phyloP scores from a whole-genome alignment of 371 early-diverging fungal species.

The Circinella minor region DNA sequence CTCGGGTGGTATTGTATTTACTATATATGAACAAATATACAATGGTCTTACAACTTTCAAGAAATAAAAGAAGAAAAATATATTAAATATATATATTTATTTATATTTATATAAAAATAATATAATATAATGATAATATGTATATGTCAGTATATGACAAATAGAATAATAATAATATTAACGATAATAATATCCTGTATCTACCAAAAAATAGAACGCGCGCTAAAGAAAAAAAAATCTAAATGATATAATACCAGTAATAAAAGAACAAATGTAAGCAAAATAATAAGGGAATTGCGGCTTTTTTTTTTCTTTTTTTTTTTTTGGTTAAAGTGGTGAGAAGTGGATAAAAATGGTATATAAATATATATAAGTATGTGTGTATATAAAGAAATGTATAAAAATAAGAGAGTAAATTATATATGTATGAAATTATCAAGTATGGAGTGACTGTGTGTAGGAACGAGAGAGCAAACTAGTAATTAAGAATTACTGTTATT shows the following conservation, averaged over 20 bases:
- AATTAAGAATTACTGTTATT: too few relatives aligned
- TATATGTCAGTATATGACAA: neutral
- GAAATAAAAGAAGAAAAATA: neutral
- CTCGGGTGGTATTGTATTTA: slow-evolving; percentile 94
- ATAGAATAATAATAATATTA: neutral
- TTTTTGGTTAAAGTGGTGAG: too few relatives aligned
- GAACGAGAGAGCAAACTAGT: too few relatives aligned
- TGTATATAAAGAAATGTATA: too few relatives aligned
- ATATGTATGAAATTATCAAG: too few relatives aligned
- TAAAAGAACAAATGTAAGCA: slow-evolving; percentile 1
- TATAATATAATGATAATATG: neutral
- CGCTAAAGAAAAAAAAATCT: slow-evolving; percentile 6
- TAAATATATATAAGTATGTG: too few relatives aligned
- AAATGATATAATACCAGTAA: neutral
- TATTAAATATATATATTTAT: slow-evolving; percentile 3
- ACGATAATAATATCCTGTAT: neutral
- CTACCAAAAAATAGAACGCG: neutral
- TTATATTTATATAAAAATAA: neutral
- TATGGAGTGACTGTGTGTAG: too few relatives aligned
- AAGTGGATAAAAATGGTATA: too few relatives aligned
- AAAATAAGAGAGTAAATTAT: too few relatives aligned
- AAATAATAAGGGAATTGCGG: neutral
- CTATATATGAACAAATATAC: slow-evolving; percentile 85
- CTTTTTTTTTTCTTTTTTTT: too few relatives aligned
- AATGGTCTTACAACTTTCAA: slow-evolving; percentile 28